A percentile compares a stretch with the other conserved stretches of the same genome.
phyloP scores from a whole-genome alignment of 345 rosid genomes.

The Lepidium didymum region DNA sequence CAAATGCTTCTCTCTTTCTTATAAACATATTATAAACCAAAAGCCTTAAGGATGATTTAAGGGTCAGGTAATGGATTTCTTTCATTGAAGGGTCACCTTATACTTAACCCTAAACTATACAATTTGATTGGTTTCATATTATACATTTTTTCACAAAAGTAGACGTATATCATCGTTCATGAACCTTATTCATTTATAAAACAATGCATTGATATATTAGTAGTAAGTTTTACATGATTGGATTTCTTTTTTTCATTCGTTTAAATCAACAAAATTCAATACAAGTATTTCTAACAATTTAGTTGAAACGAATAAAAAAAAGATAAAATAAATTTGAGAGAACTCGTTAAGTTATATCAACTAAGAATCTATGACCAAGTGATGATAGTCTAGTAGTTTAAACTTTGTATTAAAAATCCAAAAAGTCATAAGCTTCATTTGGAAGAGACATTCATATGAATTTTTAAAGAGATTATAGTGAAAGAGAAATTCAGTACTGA shows the following conservation, averaged over 20 bases:
- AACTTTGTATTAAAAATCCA: no score
- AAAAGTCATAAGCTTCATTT: no score
- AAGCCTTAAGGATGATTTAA: conserved; percentile 15
- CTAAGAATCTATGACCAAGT: no score
- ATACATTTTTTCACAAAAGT: not conserved
- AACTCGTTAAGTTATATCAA: not conserved
- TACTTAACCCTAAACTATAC: not conserved
- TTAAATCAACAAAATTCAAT: no score
- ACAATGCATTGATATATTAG: not conserved
- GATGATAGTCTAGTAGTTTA: no score
- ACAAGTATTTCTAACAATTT: no score
- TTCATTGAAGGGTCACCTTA: conserved; percentile 16
- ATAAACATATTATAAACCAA: not conserved
- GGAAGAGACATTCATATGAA: no score
- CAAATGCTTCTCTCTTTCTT: not conserved
- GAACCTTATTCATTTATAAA: not conserved
- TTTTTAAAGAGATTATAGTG: no score
- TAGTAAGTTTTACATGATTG: no score
- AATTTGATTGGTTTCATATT: not conserved
- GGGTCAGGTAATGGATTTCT: conserved; percentile 19
- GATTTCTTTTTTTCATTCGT: no score
- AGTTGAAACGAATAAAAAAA: no score
- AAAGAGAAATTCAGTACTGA: no score
- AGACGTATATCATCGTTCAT: not conserved
- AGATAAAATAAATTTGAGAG: not conserved